Percentiles rank a stretch among this genome's conserved stretches.
These are phyloP conservation scores for Scytalidium sp. DNA, from an alignment of 2,329 filamentous ascomycete species.

Conservation along the genomic window DNA sequence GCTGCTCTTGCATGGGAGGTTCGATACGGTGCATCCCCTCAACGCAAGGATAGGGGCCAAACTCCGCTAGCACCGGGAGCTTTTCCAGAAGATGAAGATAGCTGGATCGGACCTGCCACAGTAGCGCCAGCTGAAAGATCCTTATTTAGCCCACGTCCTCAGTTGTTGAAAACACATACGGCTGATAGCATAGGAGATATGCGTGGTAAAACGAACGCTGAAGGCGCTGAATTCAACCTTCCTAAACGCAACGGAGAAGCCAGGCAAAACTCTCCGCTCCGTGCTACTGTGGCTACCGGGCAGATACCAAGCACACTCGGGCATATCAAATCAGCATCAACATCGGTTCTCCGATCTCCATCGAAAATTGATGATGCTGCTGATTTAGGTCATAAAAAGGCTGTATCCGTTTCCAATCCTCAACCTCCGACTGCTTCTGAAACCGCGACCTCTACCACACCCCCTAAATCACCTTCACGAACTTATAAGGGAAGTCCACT, in stretches of 20 bases:
- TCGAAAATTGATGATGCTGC: constrained; percentile 30
- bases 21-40: constrained; percentile 11
- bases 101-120: constrained; percentile 58
- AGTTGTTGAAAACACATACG: constrained; percentile 57
- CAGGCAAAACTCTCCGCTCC: constrained; percentile 23
- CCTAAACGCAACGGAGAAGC: constrained; percentile 37
- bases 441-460: constrained; percentile 16
- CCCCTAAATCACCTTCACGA: constrained; percentile 53
- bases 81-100: constrained; percentile 57
- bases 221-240: constrained; percentile 44
- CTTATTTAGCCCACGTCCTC: constrained; percentile 45
- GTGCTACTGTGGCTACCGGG: constrained; percentile 23
- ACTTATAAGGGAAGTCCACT: constrained; percentile 70
- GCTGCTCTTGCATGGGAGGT: constrained; percentile 9
- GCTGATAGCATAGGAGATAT: constrained; percentile 59
- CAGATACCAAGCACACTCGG: constrained; percentile 32
- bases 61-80: constrained; percentile 48
- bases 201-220: constrained; percentile 44
- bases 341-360: constrained; percentile 54
- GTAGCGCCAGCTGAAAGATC: constrained; percentile 23
- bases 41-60: constrained; percentile 7
- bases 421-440: constrained; percentile 51
- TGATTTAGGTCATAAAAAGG: constrained; percentile 49
- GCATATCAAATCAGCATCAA: constrained; percentile 63
- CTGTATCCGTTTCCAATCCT: constrained; percentile 57